Evolutionary conservation across 805 yeast genomes (phyloP), one percentile per base, ranked within the genome.

Genomic region (Saturnispora sekii): DNA sequence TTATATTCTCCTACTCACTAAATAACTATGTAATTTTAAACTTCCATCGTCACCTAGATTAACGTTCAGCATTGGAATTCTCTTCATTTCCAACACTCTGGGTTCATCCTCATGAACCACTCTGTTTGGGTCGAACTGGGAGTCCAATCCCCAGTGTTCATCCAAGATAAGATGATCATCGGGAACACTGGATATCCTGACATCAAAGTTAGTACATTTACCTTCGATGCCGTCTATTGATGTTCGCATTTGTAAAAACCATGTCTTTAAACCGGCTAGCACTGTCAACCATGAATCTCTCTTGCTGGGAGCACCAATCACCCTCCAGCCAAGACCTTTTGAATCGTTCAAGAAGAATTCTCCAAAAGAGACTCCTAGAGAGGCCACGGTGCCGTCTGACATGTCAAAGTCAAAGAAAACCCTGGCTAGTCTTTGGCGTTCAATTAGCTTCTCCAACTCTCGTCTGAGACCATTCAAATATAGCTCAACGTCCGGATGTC

Each of bases 401-500:
- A 38, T 31, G 4, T 35, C 17, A 32, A 39, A 37, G 14, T 41
- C 42, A 42, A 17, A 21, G 35, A 38, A 42, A 4, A 38, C 28
- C n/a, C 44, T 32, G 12, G 18, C 30, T n/a, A 43, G n/a, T 30
- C 35, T 26, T 16, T 34, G 14, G 36, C 44, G 5, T 44, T 45
- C 12, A 61, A 42, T 9, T 55, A 45, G 1, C 38, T 44, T 32
- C n/a, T 40, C 15, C 40, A 38, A 15, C 56, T 35, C 8, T 63
- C 62, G 2, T 43, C 39, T 26, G 1, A 63, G 52, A 14, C 59
- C 61, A 35, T 61, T 65, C 6, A 71, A 52, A 47, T 71, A 71
- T 4, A 53, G 44, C 17, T 59, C 60, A n/a, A 73, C 65, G 1
- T 53, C 64, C 0, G 77, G 77, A 50, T 74, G 76, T 48, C 79